A percentile compares a stretch with the other conserved stretches of the same genome.
phyloP scores from a whole-genome alignment of 176 grass and related monocot genomes.

The Leersia perrieri region DNA sequence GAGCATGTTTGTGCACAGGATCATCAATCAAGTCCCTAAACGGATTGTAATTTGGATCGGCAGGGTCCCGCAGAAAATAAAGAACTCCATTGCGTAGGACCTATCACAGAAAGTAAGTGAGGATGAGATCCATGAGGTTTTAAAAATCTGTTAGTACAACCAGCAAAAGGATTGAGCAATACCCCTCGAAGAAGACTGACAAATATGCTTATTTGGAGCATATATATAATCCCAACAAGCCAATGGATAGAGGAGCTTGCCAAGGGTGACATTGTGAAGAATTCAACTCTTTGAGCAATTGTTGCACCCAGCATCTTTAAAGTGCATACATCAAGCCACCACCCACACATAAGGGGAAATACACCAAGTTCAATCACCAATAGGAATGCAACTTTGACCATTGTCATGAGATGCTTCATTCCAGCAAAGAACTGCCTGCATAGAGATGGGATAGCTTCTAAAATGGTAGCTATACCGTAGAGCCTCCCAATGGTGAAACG shows the following conservation, averaged over 20 bases:
- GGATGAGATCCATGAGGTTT: neutral
- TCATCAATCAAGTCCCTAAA: constrained; percentile 97
- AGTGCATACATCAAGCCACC: constrained; percentile 99
- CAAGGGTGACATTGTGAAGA: constrained; percentile 82
- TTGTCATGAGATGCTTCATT: constrained; percentile 95
- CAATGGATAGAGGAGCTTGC: constrained; percentile 93
- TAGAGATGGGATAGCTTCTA: constrained; percentile 90
- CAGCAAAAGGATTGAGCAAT: constrained; percentile 32
- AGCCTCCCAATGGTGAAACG: constrained; percentile 86
- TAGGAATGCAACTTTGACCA: constrained; percentile 97
- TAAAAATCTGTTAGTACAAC: neutral
- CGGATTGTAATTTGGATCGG: constrained; percentile 99
- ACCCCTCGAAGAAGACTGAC: constrained; percentile 99
- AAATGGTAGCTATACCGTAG: constrained; percentile 69
- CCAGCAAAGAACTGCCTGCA: constrained; percentile 79
- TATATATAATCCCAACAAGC: constrained; percentile 98
- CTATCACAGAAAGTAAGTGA: constrained; percentile 42
- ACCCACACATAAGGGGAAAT: constrained; percentile 98
- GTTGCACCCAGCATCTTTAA: constrained; percentile 90
- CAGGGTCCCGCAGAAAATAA: constrained; percentile 94
- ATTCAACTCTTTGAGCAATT: constrained; percentile 92
- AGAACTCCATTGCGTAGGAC: constrained; percentile 92
- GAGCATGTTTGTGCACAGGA: constrained; percentile 93
- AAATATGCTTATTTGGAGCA: constrained; percentile 99
- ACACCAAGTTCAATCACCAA: constrained; percentile 95